Conservation (phyloP, 1,284 basidiomycete species). For the Pholiota adiposa region DNA sequence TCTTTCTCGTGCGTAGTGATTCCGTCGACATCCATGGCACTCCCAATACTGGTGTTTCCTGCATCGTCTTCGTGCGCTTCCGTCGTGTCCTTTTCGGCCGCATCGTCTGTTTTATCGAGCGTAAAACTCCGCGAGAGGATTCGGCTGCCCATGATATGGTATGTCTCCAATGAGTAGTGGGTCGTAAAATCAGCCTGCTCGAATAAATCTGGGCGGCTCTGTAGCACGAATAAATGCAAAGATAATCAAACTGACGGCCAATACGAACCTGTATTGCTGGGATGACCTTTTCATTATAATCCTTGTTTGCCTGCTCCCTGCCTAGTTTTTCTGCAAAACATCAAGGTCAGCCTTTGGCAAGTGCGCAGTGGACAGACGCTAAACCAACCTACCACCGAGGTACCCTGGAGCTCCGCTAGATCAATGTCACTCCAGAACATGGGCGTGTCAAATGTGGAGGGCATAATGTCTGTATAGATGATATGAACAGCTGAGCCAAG, state of each 20-base stretch:
- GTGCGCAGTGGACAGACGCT: not conserved
- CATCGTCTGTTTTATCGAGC: conserved; percentile 60
- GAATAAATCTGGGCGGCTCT: conserved; percentile 80
- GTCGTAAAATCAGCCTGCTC: conserved; percentile 45
- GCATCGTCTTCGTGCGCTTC: conserved; percentile 20
- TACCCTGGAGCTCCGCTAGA: conserved; percentile 80
- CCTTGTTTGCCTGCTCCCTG: conserved; percentile 78
- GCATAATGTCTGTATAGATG: conserved; percentile 57
- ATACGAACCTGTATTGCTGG: conserved; percentile 64
- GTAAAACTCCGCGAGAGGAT: conserved; percentile 92
- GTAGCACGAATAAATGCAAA: not conserved
- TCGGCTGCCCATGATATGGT: conserved; percentile 92
- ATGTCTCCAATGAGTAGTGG: conserved; percentile 76
- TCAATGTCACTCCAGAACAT: conserved; percentile 93
- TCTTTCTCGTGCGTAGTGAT: conserved; percentile 30
- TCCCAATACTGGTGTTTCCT: conserved; percentile 36
- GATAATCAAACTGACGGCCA: not conserved
- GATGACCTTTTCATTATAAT: conserved; percentile 69
- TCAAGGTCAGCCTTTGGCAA: not conserved
- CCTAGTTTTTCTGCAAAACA: conserved; percentile 79
- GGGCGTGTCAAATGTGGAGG: conserved; percentile 82
- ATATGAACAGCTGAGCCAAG: not conserved
- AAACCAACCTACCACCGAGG: conserved; percentile 81
- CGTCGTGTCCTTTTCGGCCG: conserved; percentile 37
- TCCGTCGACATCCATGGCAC: conserved; percentile 57